A percentile compares a stretch with the other conserved stretches of the same genome.
phyloP scores from a whole-genome alignment of 768 basidiomycete genomes.

The Lentinus brumalis region DNA sequence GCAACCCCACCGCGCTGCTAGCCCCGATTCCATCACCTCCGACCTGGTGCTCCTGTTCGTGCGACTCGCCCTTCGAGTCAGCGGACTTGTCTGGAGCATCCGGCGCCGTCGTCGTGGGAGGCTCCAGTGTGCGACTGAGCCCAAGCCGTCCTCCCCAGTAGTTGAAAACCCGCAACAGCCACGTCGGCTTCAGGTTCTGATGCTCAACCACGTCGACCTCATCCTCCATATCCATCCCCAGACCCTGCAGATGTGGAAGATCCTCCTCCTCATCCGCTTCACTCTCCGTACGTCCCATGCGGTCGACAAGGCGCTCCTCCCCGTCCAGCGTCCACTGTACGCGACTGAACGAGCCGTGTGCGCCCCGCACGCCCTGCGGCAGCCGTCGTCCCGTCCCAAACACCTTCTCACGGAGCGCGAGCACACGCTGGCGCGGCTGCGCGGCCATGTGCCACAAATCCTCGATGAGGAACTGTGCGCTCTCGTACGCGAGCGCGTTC shows the following conservation, averaged over 20 bases:
- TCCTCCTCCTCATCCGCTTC: constrained; percentile 73
- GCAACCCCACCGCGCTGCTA: constrained; percentile 17
- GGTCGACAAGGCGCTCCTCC: constrained; percentile 60
- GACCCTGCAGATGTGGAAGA: constrained; percentile 29
- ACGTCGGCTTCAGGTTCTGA: constrained; percentile 68
- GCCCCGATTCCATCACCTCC: neutral
- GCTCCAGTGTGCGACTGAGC: constrained; percentile 23
- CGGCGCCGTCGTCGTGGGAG: neutral
- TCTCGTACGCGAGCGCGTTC: constrained; percentile 70
- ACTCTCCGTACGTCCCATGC: constrained; percentile 69
- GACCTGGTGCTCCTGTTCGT: neutral
- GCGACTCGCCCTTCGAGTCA: neutral
- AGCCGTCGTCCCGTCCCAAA: constrained; percentile 62
- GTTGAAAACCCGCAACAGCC: constrained; percentile 75
- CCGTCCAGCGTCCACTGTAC: constrained; percentile 76
- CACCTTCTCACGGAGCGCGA: constrained; percentile 65
- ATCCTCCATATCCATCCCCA: constrained; percentile 37
- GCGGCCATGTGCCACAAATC: constrained; percentile 69
- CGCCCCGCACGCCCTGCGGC: constrained; percentile 55
- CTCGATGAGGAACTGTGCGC: constrained; percentile 64
- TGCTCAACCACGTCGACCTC: constrained; percentile 58
- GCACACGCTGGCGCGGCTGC: constrained; percentile 61
- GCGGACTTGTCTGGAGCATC: constrained; percentile 14
- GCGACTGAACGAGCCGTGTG: constrained; percentile 61
- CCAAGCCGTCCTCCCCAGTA: constrained; percentile 71